These are phyloP conservation scores for Pythium rhizo-oryzae DNA, from an alignment of 352 stramenopile genomes.

Conservation along the genomic window DNA sequence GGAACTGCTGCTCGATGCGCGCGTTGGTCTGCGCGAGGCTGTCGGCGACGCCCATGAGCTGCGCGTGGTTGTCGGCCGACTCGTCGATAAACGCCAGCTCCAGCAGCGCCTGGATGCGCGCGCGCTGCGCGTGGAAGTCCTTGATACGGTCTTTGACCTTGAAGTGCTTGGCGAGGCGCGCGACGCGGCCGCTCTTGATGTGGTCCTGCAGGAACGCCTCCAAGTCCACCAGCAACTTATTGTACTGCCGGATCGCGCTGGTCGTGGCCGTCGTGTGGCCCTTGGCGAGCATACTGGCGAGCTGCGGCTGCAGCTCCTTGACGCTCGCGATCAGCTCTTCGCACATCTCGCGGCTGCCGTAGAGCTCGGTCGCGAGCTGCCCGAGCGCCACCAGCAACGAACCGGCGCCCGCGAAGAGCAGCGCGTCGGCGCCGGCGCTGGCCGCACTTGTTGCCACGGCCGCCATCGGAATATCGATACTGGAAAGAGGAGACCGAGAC, in stretches of 20 bases:
- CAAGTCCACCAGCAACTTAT: slow-evolving; percentile 1
- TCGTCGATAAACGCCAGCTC: slow-evolving; percentile 4
- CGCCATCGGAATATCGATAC: no score
- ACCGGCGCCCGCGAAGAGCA: no score
- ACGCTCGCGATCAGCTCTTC: not conserved
- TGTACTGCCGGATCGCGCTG: slow-evolving; percentile 5
- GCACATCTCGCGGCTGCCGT: slow-evolving; percentile 14
- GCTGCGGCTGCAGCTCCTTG: slow-evolving; percentile 12
- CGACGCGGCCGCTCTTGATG: slow-evolving; percentile 3
- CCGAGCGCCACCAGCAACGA: no score
- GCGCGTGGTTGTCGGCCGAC: not conserved
- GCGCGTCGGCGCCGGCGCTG: no score
- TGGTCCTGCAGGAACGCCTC: slow-evolving; percentile 1
- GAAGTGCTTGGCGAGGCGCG: not conserved
- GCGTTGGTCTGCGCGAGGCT: no score
- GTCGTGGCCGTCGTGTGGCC: not conserved
- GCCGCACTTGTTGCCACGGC: no score
- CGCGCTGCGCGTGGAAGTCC: slow-evolving; percentile 14
- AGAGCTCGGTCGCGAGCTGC: slow-evolving; percentile 19
- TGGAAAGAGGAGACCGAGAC: no score
- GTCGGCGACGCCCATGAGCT: not conserved
- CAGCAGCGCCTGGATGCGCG: slow-evolving; percentile 6
- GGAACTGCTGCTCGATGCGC: no score
- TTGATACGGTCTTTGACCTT: slow-evolving; percentile 9
- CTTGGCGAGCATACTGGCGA: no score